Conservation (phyloP, 257 asterid genomes). For the Solanum pimpinellifolium region DNA sequence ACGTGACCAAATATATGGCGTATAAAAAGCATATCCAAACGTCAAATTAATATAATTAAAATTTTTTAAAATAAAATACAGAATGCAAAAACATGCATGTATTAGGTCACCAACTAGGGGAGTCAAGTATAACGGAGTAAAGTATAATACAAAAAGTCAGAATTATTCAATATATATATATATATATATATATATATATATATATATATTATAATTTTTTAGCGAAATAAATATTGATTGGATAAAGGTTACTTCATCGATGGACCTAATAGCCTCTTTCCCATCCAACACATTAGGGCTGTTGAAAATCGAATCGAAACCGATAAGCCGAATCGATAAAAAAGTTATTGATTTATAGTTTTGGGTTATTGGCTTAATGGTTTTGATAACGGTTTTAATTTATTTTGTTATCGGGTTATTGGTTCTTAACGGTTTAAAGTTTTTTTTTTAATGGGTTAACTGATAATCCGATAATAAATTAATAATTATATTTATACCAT, state of each 20-base stretch:
- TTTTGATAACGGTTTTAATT: too few relatives aligned
- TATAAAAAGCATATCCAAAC: not conserved
- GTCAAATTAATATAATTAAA: not conserved
- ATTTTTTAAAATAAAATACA: not conserved
- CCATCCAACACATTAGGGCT: too few relatives aligned
- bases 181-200: not conserved
- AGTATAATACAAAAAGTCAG: fast-evolving
- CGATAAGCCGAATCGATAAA: too few relatives aligned
- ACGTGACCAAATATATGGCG: conserved; percentile 2
- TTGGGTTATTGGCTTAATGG: too few relatives aligned
- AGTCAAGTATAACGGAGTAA: not conserved
- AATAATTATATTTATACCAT: too few relatives aligned
- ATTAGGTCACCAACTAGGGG: not conserved
- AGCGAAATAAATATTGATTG: not conserved
- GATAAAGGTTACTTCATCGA: not conserved
- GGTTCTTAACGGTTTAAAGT: too few relatives aligned
- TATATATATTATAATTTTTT: not conserved
- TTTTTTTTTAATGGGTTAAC: too few relatives aligned
- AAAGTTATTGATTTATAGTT: too few relatives aligned
- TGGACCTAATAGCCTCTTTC: not conserved
- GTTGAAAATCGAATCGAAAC: too few relatives aligned
- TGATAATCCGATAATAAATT: too few relatives aligned
- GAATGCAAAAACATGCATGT: conserved; percentile 7
- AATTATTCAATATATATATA: not conserved
- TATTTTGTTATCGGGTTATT: too few relatives aligned